Evolutionary conservation across 2,329 filamentous ascomycete species (phyloP).

Genomic region (Pseudocercospora fuligena): DNA sequence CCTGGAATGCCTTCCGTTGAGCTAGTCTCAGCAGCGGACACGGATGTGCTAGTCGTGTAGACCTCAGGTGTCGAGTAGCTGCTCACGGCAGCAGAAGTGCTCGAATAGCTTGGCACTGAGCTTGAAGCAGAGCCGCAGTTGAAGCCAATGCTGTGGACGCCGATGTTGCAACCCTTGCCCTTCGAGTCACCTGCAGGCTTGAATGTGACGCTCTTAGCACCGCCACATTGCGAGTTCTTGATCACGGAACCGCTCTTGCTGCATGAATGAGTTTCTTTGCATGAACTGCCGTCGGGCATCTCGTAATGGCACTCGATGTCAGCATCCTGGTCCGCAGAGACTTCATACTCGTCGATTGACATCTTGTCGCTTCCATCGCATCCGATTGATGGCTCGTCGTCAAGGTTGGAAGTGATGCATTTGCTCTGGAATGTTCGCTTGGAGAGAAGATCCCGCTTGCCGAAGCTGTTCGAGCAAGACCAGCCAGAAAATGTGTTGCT

Average conservation of each 20-base stretch:
- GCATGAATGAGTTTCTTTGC: slow-evolving; percentile 78
- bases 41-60: slow-evolving; percentile 31
- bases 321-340: slow-evolving; percentile 75
- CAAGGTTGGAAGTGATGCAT: slow-evolving; percentile 50
- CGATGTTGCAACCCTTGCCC: slow-evolving; percentile 64
- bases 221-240: slow-evolving; percentile 88
- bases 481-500: slow-evolving; percentile 78
- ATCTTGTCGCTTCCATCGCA: slow-evolving; percentile 62
- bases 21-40: slow-evolving; percentile 23
- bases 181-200: slow-evolving; percentile 46
- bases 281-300: slow-evolving; percentile 81
- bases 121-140: slow-evolving; percentile 62
- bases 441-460: slow-evolving; percentile 62
- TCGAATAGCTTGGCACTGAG: slow-evolving; percentile 37
- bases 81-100: slow-evolving; percentile 27
- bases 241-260: slow-evolving; percentile 69
- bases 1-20: slow-evolving; percentile 9
- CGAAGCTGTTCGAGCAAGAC: slow-evolving; percentile 66
- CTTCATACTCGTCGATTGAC: slow-evolving; percentile 75
- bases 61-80: slow-evolving; percentile 25
- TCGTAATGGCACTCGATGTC: slow-evolving; percentile 79
- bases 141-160: slow-evolving; percentile 75
- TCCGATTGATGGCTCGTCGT: slow-evolving; percentile 48
- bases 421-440: slow-evolving; percentile 52
- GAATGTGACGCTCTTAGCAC: slow-evolving; percentile 80